Base-by-base conservation (phyloP, 768 basidiomycete genomes). In the Melanogaster broomeanus region DNA sequence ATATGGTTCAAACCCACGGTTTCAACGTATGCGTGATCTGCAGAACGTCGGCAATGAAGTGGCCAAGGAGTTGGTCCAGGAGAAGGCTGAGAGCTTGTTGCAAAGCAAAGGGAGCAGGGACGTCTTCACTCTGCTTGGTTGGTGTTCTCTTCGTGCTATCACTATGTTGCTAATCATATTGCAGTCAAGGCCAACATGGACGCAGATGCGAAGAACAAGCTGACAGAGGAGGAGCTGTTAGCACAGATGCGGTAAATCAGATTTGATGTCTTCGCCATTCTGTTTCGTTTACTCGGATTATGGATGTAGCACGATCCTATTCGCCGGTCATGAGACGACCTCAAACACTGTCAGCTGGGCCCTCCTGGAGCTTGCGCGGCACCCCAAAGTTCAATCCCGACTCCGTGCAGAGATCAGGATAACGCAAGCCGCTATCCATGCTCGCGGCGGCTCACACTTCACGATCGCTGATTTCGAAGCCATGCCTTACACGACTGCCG, bases 281-380 rank as follows among this genome's bases (percentile, higher is more conserved):
- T 1, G 11, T 27, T 19, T 15, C n/a, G 6, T 8, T 6, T 6
- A 2, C 19, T 34, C 35, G 25, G 21, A 21, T 49, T 4, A n/a
- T 11, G 19, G 22, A 28, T 22, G 9, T n/a, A 78, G 77, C 16
- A 77, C 76, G 21, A 74, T 80, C 11, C 57, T 79, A 11, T 56
- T 80, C 11, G 77, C 77, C 35, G 77, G 77, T 2, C 79, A 87
- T 61, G 86, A 85, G 62, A 87, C 85, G 4, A 83, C 79, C 44
- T 77, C 85, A 4, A 81, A 76, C 33, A 74, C 78, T 2, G 46
- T 85, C 27, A 74, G 75, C 48, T 90, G 85, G 84, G 74, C 80
- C 7, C 66, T 90, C 8, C 72, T 84, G 48, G 82, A 85, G 57
- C 74, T 93, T 4, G 78, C 84, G 3, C 76, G 72, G 35, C 69